Conservation (phyloP, 345 rosid genomes). For the Brassica nigra region DNA sequence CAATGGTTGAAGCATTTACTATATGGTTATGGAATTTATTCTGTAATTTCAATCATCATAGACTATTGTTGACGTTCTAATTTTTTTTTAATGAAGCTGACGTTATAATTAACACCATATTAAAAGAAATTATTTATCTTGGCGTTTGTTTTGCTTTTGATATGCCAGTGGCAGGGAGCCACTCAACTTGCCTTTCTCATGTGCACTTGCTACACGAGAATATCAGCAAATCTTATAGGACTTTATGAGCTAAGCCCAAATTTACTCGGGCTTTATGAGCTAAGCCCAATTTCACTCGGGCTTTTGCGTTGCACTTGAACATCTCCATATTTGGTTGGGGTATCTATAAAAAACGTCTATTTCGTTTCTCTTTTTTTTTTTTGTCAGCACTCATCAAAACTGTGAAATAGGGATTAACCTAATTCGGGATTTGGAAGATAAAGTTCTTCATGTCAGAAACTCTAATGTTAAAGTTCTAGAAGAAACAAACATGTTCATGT, state of each 20-base stretch:
- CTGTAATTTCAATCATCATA: background rate
- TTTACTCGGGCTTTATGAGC: background rate
- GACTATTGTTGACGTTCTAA: background rate
- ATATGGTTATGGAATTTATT: background rate
- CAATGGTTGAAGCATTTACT: background rate
- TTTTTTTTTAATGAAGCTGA: background rate
- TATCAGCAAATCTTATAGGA: background rate
- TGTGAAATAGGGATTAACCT: background rate
- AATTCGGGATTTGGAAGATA: background rate
- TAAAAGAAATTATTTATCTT: background rate
- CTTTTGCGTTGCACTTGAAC: background rate
- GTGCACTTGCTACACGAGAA: background rate
- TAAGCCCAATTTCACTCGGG: background rate
- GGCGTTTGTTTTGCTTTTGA: background rate
- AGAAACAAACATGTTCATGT: conserved; percentile 10
- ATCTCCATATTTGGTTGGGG: background rate
- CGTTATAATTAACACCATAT: background rate
- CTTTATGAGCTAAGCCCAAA: background rate
- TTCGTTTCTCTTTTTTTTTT: background rate
- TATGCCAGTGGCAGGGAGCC: background rate
- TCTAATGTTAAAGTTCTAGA: background rate
- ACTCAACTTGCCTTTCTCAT: background rate
- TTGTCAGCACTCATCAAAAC: background rate
- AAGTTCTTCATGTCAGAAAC: background rate
- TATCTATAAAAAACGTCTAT: background rate